Base-by-base conservation (phyloP, 31 red algal genomes). In the Asparagopsis taxiformis region DNA sequence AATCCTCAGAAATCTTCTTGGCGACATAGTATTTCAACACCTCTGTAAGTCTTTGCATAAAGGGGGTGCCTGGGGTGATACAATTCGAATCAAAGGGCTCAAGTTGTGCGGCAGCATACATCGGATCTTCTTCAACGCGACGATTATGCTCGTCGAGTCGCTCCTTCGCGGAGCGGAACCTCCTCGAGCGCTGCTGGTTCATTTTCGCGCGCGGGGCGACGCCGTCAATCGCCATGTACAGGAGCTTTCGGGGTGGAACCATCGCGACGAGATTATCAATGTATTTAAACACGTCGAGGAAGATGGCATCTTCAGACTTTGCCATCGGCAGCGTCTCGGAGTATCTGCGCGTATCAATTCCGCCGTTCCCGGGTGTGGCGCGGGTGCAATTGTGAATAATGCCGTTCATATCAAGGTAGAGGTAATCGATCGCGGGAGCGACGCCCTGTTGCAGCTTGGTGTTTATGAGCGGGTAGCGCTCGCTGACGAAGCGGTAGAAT, bases 321-420 rank as follows among this genome's bases (percentile, higher is more conserved):
- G 55, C 77, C 30, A 39, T 54, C 31, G 91, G 54, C 10, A 71
- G 57, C 1, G 64, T 74, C 1, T 61, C 48, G 37, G 39, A 38
- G 75, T 94, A 94, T 59, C 87, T 85, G 49, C 66, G 77, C 15
- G 82, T 50, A 53, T 87, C 81, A 16, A 68, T 43, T 0, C 64
- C 61, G 31, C 72, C 77, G 41, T 70, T 67, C 35, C 64, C 62
- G 44, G 78, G 65, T 23, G 91, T 53, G n/a, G 70, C 22, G 33
- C 88, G 80, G 6, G 68, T 81, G 67, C 94, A 97, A 44, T 91
- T 97, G 72, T 97, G 94, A 31, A 97, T 69, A 54, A 97, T 88
- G 49, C 94, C 94, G 77, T 97, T 97, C 84, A 91, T 92, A 68
- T 97, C 94, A 33, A 97, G 79, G 72, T 97, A 97, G 58, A 97